Percentiles rank a stretch among this genome's conserved stretches.
Evolutionary conservation across 495 filamentous ascomycete genomes (phyloP).

Genomic region (Penicillium ucsense): DNA sequence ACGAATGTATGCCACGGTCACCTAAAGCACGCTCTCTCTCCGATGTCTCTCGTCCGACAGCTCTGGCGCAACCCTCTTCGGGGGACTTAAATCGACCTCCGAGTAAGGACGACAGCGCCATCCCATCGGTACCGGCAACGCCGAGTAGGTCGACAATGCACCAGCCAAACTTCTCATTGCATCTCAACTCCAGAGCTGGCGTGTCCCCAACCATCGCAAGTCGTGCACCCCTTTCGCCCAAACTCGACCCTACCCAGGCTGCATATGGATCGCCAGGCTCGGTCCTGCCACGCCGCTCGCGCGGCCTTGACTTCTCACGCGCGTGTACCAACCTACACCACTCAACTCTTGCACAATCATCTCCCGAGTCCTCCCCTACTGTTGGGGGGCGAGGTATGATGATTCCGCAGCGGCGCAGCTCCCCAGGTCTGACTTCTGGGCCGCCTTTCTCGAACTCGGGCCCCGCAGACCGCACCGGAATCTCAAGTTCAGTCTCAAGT

Average conservation of each 20-base stretch:
- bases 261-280: conserved; percentile 72
- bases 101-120: conserved; percentile 73
- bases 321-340: conserved; percentile 94
- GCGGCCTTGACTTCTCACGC: conserved; percentile 85
- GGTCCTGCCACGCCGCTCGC: conserved; percentile 73
- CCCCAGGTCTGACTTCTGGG: conserved; percentile 30
- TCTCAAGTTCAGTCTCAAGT: conserved; percentile 81
- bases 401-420: conserved; percentile 56
- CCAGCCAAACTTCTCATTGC: conserved; percentile 56
- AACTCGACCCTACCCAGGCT: conserved; percentile 69
- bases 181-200: conserved; percentile 53
- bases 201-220: conserved; percentile 48
- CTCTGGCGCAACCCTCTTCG: conserved; percentile 16
- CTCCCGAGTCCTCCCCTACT: conserved; percentile 92
- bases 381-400: conserved; percentile 68
- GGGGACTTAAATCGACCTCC: conserved; percentile 21
- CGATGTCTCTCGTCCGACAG: conserved; percentile 30
- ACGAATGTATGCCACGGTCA: conserved; percentile 14
- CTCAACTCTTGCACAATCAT: conserved; percentile 81
- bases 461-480: conserved; percentile 53
- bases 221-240: conserved; percentile 70
- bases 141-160: conserved; percentile 55
- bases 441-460: conserved; percentile 32
- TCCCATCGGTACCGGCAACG: conserved; percentile 51
- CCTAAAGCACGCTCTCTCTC: conserved; percentile 37